Percentiles rank a stretch among this genome's conserved stretches.
Conservation (phyloP, 176 grass and related monocot species). For the Microstegium vimineum region DNA sequence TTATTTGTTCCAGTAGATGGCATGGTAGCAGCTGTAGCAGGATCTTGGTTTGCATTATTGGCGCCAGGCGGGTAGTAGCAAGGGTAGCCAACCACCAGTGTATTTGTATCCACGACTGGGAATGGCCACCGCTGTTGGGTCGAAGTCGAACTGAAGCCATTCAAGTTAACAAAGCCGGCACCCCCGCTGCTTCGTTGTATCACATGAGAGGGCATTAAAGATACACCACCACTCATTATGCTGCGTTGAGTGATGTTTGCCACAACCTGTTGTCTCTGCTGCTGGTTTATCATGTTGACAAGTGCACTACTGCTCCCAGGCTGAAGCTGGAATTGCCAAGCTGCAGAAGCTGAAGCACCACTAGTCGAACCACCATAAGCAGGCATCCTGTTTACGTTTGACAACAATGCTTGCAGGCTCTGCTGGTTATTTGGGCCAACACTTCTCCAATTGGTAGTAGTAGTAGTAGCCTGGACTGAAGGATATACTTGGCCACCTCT, state of each 20-base stretch:
- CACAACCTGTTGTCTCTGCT: background rate
- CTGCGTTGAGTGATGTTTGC: background rate
- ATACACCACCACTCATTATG: background rate
- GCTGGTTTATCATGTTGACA: slow-evolving; percentile 9
- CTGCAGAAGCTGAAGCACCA: background rate
- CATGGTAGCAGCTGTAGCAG: background rate
- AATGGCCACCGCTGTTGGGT: background rate
- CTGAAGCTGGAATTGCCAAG: background rate
- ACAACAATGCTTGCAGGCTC: background rate
- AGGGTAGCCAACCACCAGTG: background rate
- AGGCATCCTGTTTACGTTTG: background rate
- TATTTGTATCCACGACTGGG: background rate
- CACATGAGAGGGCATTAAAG: background rate
- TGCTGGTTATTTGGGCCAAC: background rate
- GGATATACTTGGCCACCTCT: background rate
- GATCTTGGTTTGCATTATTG: slow-evolving; percentile 7
- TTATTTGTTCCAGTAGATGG: slow-evolving; percentile 5
- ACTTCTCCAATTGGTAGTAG: background rate
- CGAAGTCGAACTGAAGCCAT: background rate
- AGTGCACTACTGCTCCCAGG: background rate
- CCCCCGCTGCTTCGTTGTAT: slow-evolving; percentile 16
- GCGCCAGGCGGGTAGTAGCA: background rate
- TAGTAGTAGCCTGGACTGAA: background rate
- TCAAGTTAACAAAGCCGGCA: slow-evolving; percentile 23
- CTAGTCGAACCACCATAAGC: background rate